These are phyloP conservation scores for Blastocladiella emersonii DNA, from an alignment of 371 early-diverging fungal genomes.

Conservation along the genomic window DNA sequence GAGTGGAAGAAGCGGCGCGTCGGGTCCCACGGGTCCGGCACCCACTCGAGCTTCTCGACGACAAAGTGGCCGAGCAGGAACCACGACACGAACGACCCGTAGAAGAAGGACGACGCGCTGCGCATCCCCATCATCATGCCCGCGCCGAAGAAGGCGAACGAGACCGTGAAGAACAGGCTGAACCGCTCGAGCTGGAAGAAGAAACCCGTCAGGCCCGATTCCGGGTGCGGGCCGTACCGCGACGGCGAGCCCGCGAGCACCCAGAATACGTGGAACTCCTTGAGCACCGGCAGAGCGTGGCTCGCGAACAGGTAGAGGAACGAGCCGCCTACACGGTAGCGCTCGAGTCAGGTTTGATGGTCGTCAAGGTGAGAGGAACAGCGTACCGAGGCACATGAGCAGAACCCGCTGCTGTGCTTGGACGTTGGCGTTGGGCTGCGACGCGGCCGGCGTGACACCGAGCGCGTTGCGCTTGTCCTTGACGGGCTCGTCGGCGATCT, in stretches of 20 bases:
- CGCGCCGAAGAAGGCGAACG: not conserved
- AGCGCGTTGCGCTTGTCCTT: not conserved
- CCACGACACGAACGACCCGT: not conserved
- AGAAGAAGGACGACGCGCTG: not conserved
- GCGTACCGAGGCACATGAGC: not conserved
- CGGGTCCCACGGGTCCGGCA: not conserved
- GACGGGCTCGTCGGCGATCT: not conserved
- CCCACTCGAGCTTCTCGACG: not conserved
- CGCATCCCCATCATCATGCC: slow-evolving; percentile 1
- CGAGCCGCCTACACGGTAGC: not conserved
- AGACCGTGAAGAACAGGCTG: not conserved
- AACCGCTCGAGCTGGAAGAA: not conserved
- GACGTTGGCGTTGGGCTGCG: too few species aligned
- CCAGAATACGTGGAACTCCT: not conserved
- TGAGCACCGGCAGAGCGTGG: not conserved
- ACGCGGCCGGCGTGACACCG: too few species aligned
- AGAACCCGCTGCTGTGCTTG: not conserved
- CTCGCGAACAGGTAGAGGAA: not conserved
- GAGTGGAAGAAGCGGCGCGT: not conserved
- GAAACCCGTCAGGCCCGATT: not conserved
- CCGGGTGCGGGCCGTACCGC: not conserved
- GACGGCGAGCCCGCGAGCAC: not conserved
- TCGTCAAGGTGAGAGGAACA: too few species aligned
- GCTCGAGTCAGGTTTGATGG: too few species aligned
- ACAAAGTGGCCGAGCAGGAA: not conserved